A percentile compares a stretch with the other conserved stretches of the same genome.
Conservation (phyloP, 768 basidiomycete species). For the Agrocybe praecox region DNA sequence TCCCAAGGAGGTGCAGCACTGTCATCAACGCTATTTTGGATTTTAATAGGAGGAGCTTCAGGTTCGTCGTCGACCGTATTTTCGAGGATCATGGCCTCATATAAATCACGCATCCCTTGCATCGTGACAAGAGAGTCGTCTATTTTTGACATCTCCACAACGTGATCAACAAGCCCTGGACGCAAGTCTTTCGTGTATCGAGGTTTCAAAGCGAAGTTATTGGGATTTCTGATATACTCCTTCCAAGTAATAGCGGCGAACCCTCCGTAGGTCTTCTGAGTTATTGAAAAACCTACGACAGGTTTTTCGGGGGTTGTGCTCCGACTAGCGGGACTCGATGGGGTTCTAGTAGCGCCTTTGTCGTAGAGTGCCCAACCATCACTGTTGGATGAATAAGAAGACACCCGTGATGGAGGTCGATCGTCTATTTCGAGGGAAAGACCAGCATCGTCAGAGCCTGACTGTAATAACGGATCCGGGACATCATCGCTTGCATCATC, state of each 20-base stretch:
- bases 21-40: slow-evolving; percentile 69
- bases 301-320: slow-evolving; percentile 20
- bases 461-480: neutral
- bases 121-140: slow-evolving; percentile 35
- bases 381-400: slow-evolving; percentile 12
- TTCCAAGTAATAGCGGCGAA: slow-evolving; percentile 41
- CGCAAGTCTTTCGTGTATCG: slow-evolving; percentile 55
- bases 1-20: slow-evolving; percentile 82
- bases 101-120: slow-evolving; percentile 50
- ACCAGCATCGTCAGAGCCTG: neutral
- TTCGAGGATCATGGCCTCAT: slow-evolving; percentile 66
- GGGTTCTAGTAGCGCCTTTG: neutral
- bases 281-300: neutral
- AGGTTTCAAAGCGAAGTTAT: slow-evolving; percentile 34
- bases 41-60: slow-evolving; percentile 63
- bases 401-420: slow-evolving; percentile 9
- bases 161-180: slow-evolving; percentile 62
- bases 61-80: slow-evolving; percentile 71
- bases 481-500: neutral
- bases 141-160: slow-evolving; percentile 50
- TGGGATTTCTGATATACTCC: slow-evolving; percentile 32
- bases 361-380: neutral
- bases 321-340: slow-evolving; percentile 13
- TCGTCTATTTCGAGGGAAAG: neutral
- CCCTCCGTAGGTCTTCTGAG: slow-evolving; percentile 29